Evolutionary conservation across 1,139 yeast species (phyloP), one percentile per base, ranked within the genome.

Genomic region (Geotrichum citri-aurantii): DNA sequence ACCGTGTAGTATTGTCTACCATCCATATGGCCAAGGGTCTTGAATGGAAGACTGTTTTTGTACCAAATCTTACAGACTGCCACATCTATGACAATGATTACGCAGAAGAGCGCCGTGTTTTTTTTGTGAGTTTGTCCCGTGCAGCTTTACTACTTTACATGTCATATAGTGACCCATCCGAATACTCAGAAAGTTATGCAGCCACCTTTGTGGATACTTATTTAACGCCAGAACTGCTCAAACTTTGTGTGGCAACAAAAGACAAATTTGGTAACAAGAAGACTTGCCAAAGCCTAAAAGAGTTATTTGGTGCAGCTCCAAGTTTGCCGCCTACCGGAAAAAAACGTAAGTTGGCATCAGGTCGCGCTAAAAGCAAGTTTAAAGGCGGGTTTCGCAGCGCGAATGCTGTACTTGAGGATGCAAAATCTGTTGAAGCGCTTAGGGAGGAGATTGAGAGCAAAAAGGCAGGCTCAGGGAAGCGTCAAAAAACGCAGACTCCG

Each of bases 11-110:
- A 2, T n/a, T 80, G 0, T 83, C 88, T 0, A 91, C 97, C 0
- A 85, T 90, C n/a, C 97, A 91, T 71, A 89, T 89, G 0, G 82
- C 96, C 1, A 90, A 91, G 68, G 97, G 97, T 17, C 75, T 88
- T 1, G 96, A 90, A 70, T 91, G 96, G 96, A 89, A 93, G 0
- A 80, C 85, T 11, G 96, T 90, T 0, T 86, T 90, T 69, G 81
- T 89, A 10, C 92, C 95, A 0, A 85, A 87, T 0, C 73, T 87
- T 29, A 76, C 81, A 17, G 88, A 86, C 54, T 83, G 84, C 0
- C 68, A 78, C 7, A 72, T 85, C n/a, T 91, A 90, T 1, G 62
- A 63, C 24, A 46, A 59, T 27, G 51, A 61, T 17, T 47, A 51
- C 8, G 52, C 56, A 3, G 96, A 89, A 69, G 96, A 90, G 67